Evolutionary conservation across 192 early-diverging fungal genomes (phyloP).

Genomic region (Entomortierella lignicola): DNA sequence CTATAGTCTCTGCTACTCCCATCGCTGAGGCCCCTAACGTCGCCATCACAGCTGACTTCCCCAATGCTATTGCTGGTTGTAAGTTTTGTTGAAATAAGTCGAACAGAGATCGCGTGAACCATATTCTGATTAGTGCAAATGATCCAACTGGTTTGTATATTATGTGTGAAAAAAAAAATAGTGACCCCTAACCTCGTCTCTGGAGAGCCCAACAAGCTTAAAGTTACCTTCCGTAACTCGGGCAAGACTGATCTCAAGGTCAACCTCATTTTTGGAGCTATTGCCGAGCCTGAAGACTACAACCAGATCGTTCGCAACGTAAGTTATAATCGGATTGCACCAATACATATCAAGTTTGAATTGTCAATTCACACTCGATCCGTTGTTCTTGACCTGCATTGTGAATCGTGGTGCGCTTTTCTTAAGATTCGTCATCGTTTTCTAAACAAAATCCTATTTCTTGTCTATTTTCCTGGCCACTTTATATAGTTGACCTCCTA

Average conservation of each 20-base stretch:
- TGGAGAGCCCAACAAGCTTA: conserved; percentile 50
- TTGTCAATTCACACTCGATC: neutral
- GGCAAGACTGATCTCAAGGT: conserved; percentile 55
- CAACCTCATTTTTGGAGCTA: conserved; percentile 36
- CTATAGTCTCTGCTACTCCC: conserved; percentile 37
- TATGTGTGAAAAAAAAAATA: too few species aligned
- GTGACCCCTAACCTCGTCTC: conserved; percentile 45
- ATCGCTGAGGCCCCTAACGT: conserved; percentile 26
- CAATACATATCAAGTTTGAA: too few species aligned
- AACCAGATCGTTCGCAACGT: conserved; percentile 53
- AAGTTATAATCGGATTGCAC: conserved; percentile 10
- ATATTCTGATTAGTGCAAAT: too few species aligned
- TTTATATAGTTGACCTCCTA: conserved; percentile 39
- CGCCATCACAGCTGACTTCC: conserved; percentile 40
- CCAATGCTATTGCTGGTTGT: conserved; percentile 51
- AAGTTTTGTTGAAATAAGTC: conserved; percentile 20
- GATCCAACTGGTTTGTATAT: too few species aligned
- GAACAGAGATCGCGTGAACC: too few species aligned
- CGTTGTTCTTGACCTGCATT: neutral
- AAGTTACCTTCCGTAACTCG: conserved; percentile 49
- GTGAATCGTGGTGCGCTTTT: neutral
- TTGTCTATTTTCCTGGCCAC: neutral
- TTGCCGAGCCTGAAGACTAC: conserved; percentile 42
- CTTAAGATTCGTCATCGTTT: too few species aligned
- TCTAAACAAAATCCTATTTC: neutral